A percentile compares a stretch with the other conserved stretches of the same genome.
Evolutionary conservation across 2,329 filamentous ascomycete species (phyloP).

Genomic region (Cladophialophora yegresii): DNA sequence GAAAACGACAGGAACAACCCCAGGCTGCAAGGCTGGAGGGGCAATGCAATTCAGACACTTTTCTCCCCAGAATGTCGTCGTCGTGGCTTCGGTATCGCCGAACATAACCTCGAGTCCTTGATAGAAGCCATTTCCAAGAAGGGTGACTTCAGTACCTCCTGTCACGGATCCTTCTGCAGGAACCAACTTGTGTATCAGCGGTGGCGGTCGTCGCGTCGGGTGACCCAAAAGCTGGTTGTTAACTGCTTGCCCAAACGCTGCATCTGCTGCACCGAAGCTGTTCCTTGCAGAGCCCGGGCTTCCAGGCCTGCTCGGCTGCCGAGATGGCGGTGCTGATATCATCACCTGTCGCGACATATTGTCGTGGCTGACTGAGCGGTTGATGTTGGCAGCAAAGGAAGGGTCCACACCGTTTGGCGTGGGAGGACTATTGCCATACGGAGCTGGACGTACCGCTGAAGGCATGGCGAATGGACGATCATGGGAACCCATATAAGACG

Average conservation of each 20-base stretch:
- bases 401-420: constrained; percentile 68
- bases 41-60: constrained; percentile 77
- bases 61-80: constrained; percentile 78
- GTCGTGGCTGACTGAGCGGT: constrained; percentile 66
- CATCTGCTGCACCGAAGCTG: constrained; percentile 47
- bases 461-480: constrained; percentile 53
- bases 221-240: constrained; percentile 36
- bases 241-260: constrained; percentile 38
- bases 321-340: constrained; percentile 71
- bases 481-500: constrained; percentile 42
- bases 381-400: constrained; percentile 58
- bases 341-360: constrained; percentile 64
- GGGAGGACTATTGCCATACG: constrained; percentile 62
- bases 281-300: constrained; percentile 62
- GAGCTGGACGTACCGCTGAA: constrained; percentile 46
- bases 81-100: constrained; percentile 67
- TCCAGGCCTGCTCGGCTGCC: constrained; percentile 74
- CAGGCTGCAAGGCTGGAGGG: constrained; percentile 68
- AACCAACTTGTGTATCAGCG: constrained; percentile 78
- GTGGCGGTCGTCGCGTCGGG: constrained; percentile 56
- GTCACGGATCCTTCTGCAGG: constrained; percentile 78
- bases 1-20: constrained; percentile 71
- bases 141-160: constrained; percentile 83
- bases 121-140: constrained; percentile 78
- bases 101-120: constrained; percentile 83